Base-by-base conservation (phyloP, 768 basidiomycete genomes). In the Boletus barrowsii region DNA sequence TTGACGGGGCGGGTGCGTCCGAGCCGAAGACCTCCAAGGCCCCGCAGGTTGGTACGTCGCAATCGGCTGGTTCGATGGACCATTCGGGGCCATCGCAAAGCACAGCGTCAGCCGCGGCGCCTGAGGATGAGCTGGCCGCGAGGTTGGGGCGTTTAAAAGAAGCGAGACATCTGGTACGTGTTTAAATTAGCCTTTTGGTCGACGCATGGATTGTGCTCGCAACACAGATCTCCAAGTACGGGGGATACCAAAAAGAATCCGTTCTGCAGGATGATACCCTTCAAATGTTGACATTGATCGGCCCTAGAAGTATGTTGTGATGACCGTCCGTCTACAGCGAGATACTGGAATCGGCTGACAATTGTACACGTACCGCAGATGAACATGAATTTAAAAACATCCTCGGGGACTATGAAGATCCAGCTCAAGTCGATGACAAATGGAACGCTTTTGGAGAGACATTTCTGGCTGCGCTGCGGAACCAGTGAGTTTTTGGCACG, bases 221-320 rank as follows among this genome's bases (percentile, higher is more conserved):
- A n/a, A 47, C 37, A 20, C 18, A 69, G 68, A 18, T 70, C 35
- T 52, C 63, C 24, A 48, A 22, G 41, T 55, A 48, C 14, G 5
- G 37, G 5, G 49, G 39, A 32, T 26, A 36, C 42, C 33, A 49
- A 5, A 39, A 53, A 20, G 59, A 61, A 0, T 20, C 46, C n/a
- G 36, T 70, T 32, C 47, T 69, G 11, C 56, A 61, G 41, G 67
- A 66, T 8, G 59, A 68, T 26, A 62, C 64, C 17, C 66, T 69
- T 6, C 57, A 69, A 26, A 10, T 58, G 18, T 37, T 69, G 49
- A 66, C 64, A 9, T 29, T 61, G 41, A 58, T 51, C 3, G 24
- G 59, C 20, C 64, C 68, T 2, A 45, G 54, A 49, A 68, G 68
- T 64, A 41, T 3, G 49, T 44, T 5, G 11, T 20, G 9, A 40